Conservation (phyloP, 306 rosid genomes). For the Echinosophora koreensis region DNA sequence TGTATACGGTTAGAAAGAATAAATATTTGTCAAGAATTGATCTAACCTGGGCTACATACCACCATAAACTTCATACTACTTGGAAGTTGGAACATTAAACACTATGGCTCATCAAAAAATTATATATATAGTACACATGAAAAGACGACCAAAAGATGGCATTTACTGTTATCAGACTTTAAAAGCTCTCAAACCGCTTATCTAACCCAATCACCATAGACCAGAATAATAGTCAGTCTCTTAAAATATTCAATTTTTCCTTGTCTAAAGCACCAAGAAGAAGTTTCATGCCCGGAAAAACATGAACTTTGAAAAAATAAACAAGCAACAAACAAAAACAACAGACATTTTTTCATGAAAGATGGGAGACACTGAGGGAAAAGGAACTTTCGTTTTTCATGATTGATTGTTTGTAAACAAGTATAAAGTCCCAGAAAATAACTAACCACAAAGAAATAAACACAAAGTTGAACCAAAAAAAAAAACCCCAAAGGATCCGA, state of each 20-base stretch:
- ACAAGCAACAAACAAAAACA: background rate
- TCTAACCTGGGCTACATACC: constrained; percentile 77
- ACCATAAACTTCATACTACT: constrained; percentile 52
- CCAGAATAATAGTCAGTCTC: constrained; percentile 4
- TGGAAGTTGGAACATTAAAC: constrained; percentile 34
- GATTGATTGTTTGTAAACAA: too few species aligned
- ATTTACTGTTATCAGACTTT: constrained; percentile 38
- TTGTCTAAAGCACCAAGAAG: constrained; percentile 2
- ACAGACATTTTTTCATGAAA: constrained; percentile 6
- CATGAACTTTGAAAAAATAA: background rate
- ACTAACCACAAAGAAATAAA: too few species aligned
- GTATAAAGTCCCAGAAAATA: too few species aligned
- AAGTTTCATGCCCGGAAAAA: constrained; percentile 26
- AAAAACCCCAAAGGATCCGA: too few species aligned
- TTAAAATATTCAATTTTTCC: constrained; percentile 20
- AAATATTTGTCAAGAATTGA: constrained; percentile 63
- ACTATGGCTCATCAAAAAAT: constrained; percentile 41
- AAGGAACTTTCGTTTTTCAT: background rate
- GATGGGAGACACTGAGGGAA: constrained; percentile 15
- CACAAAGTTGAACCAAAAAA: too few species aligned
- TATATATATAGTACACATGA: constrained; percentile 57
- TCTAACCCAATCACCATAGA: constrained; percentile 29
- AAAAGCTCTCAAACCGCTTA: constrained; percentile 67
- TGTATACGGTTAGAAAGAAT: constrained; percentile 89
- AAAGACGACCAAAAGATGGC: constrained; percentile 42